Percentiles rank a stretch among this genome's conserved stretches.
Conservation (phyloP, 2,329 filamentous ascomycete species). For the Exophiala lecanii-corni region DNA sequence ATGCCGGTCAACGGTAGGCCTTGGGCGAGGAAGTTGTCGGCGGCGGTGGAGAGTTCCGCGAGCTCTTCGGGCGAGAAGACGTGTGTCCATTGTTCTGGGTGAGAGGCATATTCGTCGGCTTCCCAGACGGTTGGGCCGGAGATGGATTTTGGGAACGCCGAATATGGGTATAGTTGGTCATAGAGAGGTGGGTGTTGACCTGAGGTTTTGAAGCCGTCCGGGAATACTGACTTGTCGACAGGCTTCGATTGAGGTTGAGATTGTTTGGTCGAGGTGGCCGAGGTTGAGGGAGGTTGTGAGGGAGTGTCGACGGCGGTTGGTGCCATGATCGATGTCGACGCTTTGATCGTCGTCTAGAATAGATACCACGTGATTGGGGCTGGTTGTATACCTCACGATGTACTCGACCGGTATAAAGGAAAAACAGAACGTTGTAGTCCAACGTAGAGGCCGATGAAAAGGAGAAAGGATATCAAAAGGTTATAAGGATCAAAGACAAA, state of each 20-base stretch:
- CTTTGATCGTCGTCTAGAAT: too few relatives aligned
- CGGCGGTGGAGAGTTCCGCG: conserved; percentile 59
- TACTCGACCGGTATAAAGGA: too few relatives aligned
- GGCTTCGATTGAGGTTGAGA: conserved; percentile 2
- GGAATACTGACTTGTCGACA: conserved; percentile 42
- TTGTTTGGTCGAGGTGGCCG: conserved; percentile 1
- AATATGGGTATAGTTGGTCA: conserved; percentile 61
- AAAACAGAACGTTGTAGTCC: too few relatives aligned
- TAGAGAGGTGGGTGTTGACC: conserved; percentile 70
- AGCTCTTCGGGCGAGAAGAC: conserved; percentile 63
- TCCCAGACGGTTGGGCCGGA: conserved; percentile 69
- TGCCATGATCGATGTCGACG: conserved; percentile 2
- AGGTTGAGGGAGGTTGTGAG: neutral
- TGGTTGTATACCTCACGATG: too few relatives aligned
- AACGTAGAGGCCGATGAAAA: too few relatives aligned
- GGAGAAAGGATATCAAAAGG: too few relatives aligned
- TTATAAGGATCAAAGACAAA: too few relatives aligned
- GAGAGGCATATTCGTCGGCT: conserved; percentile 57
- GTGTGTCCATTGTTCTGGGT: conserved; percentile 69
- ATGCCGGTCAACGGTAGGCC: conserved; percentile 68
- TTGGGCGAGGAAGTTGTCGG: conserved; percentile 64
- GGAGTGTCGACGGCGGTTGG: conserved; percentile 14
- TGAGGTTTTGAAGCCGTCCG: conserved; percentile 62
- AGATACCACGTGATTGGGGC: too few relatives aligned
- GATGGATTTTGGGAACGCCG: conserved; percentile 66